A percentile compares a stretch with the other conserved stretches of the same genome.
Conservation (phyloP, 1,284 basidiomycete species). For the Uromyces viciae-fabae region DNA sequence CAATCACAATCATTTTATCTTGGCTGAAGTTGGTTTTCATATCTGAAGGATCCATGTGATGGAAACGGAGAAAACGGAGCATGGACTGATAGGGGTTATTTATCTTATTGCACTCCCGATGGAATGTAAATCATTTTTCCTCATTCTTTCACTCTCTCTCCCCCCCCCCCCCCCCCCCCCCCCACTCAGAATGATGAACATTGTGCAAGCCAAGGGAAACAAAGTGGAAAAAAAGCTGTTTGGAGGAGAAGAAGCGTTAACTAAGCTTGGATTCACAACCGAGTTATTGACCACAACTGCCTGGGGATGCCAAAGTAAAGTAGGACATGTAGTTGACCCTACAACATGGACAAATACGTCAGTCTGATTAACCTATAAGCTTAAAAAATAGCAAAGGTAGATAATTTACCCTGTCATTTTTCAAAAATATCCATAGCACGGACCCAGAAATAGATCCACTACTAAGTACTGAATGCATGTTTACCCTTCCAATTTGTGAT, state of each 20-base stretch:
- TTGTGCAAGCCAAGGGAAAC: constrained; percentile 39
- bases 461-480: constrained; percentile 37
- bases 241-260: constrained; percentile 24
- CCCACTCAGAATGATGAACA: constrained; percentile 38
- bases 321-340: constrained; percentile 19
- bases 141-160: neutral
- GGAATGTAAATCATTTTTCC: constrained; percentile 24
- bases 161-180: neutral
- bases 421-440: constrained; percentile 4
- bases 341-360: constrained; percentile 34
- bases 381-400: too few relatives aligned
- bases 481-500: constrained; percentile 44
- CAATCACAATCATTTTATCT: neutral
- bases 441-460: constrained; percentile 27
- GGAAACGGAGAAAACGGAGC: constrained; percentile 39
- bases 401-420: too few relatives aligned
- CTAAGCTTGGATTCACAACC: constrained; percentile 21
- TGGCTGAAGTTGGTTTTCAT: neutral
- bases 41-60: constrained; percentile 33
- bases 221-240: constrained; percentile 19
- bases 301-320: constrained; percentile 34
- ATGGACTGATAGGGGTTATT: constrained; percentile 29
- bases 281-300: constrained; percentile 26
- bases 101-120: constrained; percentile 43
- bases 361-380: neutral